phyloP scores from a whole-genome alignment of 2,329 filamentous ascomycete genomes.

The Fusarium armeniacum region DNA sequence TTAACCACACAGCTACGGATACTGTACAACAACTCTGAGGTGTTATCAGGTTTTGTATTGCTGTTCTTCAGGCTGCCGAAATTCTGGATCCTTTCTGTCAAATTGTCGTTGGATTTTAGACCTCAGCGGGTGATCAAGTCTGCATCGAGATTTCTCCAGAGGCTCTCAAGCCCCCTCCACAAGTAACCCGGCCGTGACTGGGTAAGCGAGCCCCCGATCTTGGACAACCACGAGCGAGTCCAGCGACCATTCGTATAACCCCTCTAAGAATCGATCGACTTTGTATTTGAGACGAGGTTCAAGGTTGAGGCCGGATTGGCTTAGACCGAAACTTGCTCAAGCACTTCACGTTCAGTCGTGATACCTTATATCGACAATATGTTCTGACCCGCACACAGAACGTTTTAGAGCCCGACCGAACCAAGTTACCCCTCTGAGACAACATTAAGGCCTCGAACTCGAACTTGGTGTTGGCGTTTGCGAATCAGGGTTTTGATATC shows the following conservation, averaged over 20 bases:
- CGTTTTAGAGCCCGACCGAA: conserved; percentile 50
- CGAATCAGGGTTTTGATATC: conserved; percentile 30
- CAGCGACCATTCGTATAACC: conserved; percentile 29
- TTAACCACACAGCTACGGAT: conserved; percentile 46
- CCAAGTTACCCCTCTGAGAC: conserved; percentile 40
- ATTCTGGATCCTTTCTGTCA: conserved; percentile 15
- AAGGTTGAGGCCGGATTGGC: conserved; percentile 19
- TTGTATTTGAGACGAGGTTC: conserved; percentile 7
- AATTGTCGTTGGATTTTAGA: conserved; percentile 20
- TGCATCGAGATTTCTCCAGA: conserved; percentile 39
- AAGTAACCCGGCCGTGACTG: conserved; percentile 43
- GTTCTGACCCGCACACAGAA: conserved; percentile 50
- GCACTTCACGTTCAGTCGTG: conserved; percentile 41
- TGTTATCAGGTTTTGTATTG: conserved; percentile 27
- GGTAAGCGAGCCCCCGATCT: conserved; percentile 46
- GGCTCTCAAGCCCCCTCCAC: conserved; percentile 37
- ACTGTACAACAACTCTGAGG: conserved; percentile 29
- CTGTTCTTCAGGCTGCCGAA: conserved; percentile 2
- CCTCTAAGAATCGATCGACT: conserved; percentile 17
- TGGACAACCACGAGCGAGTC: conserved; percentile 39
- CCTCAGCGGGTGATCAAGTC: conserved; percentile 10
- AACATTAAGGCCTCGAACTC: neutral
- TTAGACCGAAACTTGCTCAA: conserved; percentile 17
- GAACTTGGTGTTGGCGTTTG: conserved; percentile 1
- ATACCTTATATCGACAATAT: conserved; percentile 29